Evolutionary conservation across 2,329 filamentous ascomycete genomes (phyloP), one percentile per base, ranked within the genome.

Genomic region (Ophiostoma sp.): DNA sequence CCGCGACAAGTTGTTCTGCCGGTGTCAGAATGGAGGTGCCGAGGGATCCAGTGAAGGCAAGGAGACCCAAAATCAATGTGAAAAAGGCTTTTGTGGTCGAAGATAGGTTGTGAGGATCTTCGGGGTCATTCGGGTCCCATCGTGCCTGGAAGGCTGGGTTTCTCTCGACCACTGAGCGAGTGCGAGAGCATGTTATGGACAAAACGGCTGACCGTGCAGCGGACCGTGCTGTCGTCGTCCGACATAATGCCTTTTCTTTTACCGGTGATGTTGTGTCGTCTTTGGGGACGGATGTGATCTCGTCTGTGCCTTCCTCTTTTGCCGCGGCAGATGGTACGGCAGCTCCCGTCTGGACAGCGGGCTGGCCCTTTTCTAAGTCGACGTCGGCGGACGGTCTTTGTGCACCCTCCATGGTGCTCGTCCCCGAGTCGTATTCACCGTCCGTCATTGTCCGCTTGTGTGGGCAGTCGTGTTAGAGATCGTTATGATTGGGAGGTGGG

Each of bases 21-120:
- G 86, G 84, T 1, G 85, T 80, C 52, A 85, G 84, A 72, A 88
- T 86, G 25, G 84, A 85, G 5, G 84, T 85, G 3, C 84, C 86
- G 64, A 87, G 77, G 74, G 82, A 85, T n/a, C 84, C 85, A 8
- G 82, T 79, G n/a, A 87, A 78, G 1, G 87, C 86, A 17, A 87
- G 79, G 80, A 87, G 81, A 28, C 84, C 83, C 42, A 88, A 76
- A 70, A 85, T 82, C 19, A 86, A 80, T 0, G 85, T 87, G 69
- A 87, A 79, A 79, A 81, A 85, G 59, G 79, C 80, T 77, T 87
- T 87, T 74, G 84, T 83, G 2, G 64, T 61, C 6, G 78, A 76
- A 0, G 79, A 79, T 81, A 83, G 88, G 75, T 86, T 86, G 68
- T 82, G 81, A 0, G 87, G 87, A 73, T 88, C 86, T 4, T 79